Base-by-base conservation (phyloP, 192 early-diverging fungal species). In the Dissophora ornata region DNA sequence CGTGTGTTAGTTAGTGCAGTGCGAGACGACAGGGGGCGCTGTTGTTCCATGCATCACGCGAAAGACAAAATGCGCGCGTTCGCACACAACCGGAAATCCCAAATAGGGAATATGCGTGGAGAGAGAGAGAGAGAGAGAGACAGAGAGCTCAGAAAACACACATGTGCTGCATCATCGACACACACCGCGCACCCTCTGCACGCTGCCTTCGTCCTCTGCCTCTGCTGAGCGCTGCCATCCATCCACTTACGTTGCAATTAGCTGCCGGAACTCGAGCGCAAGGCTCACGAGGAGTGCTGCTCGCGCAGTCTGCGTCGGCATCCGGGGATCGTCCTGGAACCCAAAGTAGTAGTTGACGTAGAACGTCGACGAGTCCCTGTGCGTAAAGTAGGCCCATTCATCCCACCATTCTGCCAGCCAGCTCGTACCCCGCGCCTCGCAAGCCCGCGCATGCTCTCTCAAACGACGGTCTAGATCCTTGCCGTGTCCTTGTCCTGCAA, bases 371-470 rank as follows among this genome's bases (percentile, higher is more conserved):
- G 73, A 77, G 59, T 77, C 73, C 9, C 73, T 22, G 24, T 77
- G 73, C 9, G 64, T 16, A 32, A 77, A 77, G 40, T 77, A 77
- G 12, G 73, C 73, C 64, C 65, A 77, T 25, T 77, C 73, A 22
- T 77, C 73, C 73, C 73, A 77, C 73, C 73, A 77, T 11, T 77
- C 73, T n/a, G 73, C 73, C n/a, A 77, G 36, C 73, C 73, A 77
- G 40, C 73, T 77, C 65, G 71, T 78, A 47, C 82, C 81, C 51
- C 81, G 79, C 30, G 52, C 34, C 46, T 87, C 82, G 24, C 88
- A 86, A 0, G 49, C 75, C 28, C 81, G 79, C 13, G 87, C 82
- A 34, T 56, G 62, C 11, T 59, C 69, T 16, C 79, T 60, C 4
- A 83, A 81, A 13, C 83, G 84, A 30, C 75, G 58, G 28, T 77